These are phyloP conservation scores for Xanthoceras sorbifolium DNA, from an alignment of 345 rosid genomes.

Conservation along the genomic window DNA sequence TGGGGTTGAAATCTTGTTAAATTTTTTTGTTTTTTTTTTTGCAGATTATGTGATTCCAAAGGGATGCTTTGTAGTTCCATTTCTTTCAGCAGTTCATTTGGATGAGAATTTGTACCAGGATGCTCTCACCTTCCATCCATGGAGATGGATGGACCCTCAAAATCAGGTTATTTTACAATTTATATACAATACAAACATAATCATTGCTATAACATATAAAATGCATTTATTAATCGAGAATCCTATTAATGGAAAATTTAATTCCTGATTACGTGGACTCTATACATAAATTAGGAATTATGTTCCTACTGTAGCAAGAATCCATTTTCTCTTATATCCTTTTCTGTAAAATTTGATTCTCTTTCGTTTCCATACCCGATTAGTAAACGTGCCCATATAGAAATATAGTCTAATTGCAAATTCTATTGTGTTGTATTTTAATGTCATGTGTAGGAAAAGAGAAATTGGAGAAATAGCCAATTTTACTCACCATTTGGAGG, in stretches of 20 bases:
- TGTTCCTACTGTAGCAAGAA: no score
- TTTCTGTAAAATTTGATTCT: no score
- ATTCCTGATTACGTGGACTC: no score
- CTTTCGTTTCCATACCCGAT: no score
- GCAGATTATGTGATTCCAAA: conserved; percentile 80
- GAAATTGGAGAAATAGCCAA: conserved; percentile 80
- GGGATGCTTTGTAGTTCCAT: conserved; percentile 83
- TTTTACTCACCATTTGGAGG: conserved; percentile 77
- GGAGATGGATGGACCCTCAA: conserved; percentile 87
- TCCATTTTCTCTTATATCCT: no score
- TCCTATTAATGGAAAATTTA: no score
- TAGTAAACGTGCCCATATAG: no score
- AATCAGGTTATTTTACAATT: conserved; percentile 47
- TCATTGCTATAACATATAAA: background rate
- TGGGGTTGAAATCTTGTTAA: background rate
- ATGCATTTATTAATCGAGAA: no score
- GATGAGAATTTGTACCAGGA: conserved; percentile 61
- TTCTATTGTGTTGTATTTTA: background rate
- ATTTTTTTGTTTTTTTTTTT: background rate
- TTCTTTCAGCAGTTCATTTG: conserved; percentile 82
- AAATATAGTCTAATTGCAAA: background rate
- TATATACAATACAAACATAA: no score
- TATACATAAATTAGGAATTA: no score
- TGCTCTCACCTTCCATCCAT: conserved; percentile 65
- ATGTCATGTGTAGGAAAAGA: conserved; percentile 57